These are phyloP conservation scores for Talaromyces funiculosus DNA, from an alignment of 2,329 filamentous ascomycete genomes.

Conservation along the genomic window DNA sequence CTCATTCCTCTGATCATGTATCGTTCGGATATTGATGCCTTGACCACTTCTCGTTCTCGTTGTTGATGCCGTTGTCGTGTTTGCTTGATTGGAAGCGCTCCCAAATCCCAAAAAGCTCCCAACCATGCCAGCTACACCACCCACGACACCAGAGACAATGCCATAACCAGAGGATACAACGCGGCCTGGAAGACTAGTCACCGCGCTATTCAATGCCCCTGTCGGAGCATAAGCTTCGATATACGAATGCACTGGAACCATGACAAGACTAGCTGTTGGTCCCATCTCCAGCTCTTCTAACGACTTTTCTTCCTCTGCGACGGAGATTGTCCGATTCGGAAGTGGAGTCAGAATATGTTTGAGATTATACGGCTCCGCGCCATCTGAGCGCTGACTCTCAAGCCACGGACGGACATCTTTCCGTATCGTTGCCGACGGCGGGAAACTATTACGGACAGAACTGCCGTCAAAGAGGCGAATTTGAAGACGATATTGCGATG, in stretches of 20 bases:
- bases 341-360: constrained; percentile 75
- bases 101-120: constrained; percentile 42
- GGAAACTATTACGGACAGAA: constrained; percentile 68
- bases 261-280: constrained; percentile 75
- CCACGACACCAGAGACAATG: constrained; percentile 40
- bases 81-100: constrained; percentile 3
- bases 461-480: constrained; percentile 80
- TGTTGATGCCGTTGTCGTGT: not conserved
- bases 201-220: constrained; percentile 30
- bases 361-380: constrained; percentile 67
- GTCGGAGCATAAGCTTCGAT: constrained; percentile 50
- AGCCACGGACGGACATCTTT: constrained; percentile 71
- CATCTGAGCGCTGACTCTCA: constrained; percentile 55
- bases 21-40: constrained; percentile 45
- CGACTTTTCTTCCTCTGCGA: constrained; percentile 65
- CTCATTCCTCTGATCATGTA: constrained; percentile 51
- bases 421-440: constrained; percentile 56
- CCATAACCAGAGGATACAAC: constrained; percentile 39
- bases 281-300: constrained; percentile 66
- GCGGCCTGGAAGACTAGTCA: constrained; percentile 35
- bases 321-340: constrained; percentile 68
- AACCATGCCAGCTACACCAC: constrained; percentile 38
- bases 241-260: constrained; percentile 64
- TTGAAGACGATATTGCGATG: constrained; percentile 56
- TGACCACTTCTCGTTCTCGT: constrained; percentile 1